A percentile compares a stretch with the other conserved stretches of the same genome.
Evolutionary conservation across 257 asterid genomes (phyloP).

Genomic region (Solanum sejunctum): DNA sequence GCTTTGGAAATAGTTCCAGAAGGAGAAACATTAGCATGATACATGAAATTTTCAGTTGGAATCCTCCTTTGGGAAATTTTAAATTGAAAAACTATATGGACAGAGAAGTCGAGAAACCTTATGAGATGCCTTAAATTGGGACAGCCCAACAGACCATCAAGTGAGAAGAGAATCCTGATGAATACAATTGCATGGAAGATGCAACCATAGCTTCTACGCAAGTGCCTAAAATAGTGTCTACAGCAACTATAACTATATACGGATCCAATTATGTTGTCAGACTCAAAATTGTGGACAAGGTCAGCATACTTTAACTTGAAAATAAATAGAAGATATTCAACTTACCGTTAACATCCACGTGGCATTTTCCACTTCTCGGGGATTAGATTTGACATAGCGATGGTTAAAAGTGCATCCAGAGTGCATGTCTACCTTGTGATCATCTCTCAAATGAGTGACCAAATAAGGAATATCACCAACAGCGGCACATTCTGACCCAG

Average conservation of each 20-base stretch:
- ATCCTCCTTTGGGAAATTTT: background rate
- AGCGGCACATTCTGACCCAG: conserved; percentile 81
- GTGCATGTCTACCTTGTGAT: conserved; percentile 92
- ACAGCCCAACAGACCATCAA: background rate
- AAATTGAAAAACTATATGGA: background rate
- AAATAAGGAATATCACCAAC: conserved; percentile 67
- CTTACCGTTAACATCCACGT: conserved; percentile 96
- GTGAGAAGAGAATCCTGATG: background rate
- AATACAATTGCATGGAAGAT: background rate
- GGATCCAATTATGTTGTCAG: background rate
- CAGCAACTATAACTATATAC: background rate
- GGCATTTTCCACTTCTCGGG: conserved; percentile 90
- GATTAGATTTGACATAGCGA: conserved; percentile 85
- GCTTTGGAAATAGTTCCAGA: background rate
- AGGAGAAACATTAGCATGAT: background rate
- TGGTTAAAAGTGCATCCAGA: conserved; percentile 90
- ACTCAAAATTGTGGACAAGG: background rate
- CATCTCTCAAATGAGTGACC: conserved; percentile 73
- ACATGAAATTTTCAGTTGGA: background rate
- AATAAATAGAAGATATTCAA: background rate
- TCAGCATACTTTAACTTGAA: background rate
- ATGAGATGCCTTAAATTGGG: background rate
- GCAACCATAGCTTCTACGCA: background rate
- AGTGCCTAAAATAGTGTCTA: background rate
- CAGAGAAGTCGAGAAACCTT: background rate